phyloP scores from a whole-genome alignment of 2,329 filamentous ascomycete species.

The Phaeosphaeria sp. region DNA sequence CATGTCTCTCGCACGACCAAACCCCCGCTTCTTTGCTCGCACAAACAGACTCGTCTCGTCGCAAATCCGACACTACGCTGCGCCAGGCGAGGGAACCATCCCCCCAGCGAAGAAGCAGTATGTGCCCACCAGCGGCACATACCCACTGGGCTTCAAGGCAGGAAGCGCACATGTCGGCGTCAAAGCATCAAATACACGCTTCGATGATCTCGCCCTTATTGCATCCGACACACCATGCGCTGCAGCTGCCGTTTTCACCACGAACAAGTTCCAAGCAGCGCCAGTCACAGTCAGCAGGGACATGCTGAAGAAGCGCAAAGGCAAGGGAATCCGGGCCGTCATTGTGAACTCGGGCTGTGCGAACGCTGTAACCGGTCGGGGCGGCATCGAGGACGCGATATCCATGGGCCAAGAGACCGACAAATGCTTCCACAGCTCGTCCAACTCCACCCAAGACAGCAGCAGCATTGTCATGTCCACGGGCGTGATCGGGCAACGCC shows the following conservation, averaged over 20 bases:
- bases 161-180: slow-evolving; percentile 91
- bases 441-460: slow-evolving; percentile 53
- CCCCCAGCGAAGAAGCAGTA: slow-evolving; percentile 88
- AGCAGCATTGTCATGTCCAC: slow-evolving; percentile 97
- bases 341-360: slow-evolving; percentile 96
- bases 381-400: slow-evolving; percentile 85
- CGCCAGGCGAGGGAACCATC: slow-evolving; percentile 64
- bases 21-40: slow-evolving; percentile 33
- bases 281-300: slow-evolving; percentile 85
- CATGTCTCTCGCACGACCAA: slow-evolving; percentile 42
- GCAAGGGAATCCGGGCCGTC: slow-evolving; percentile 76
- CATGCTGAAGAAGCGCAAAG: slow-evolving; percentile 70
- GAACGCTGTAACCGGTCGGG: slow-evolving; percentile 93
- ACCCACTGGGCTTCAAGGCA: slow-evolving; percentile 87
- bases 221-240: slow-evolving; percentile 85
- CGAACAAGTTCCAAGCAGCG: slow-evolving; percentile 97
- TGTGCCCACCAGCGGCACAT: slow-evolving; percentile 81
- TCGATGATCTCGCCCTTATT: slow-evolving; percentile 88
- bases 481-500: slow-evolving; percentile 91
- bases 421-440: slow-evolving; percentile 59
- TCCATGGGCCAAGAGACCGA: slow-evolving; percentile 84
- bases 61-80: slow-evolving; percentile 64
- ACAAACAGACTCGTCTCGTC: slow-evolving; percentile 30
- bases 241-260: slow-evolving; percentile 92
- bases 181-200: slow-evolving; percentile 88